A percentile compares a stretch with the other conserved stretches of the same genome.
These are phyloP conservation scores for Xerocomus nothofagi DNA, from an alignment of 1,284 basidiomycete species.

Conservation along the genomic window DNA sequence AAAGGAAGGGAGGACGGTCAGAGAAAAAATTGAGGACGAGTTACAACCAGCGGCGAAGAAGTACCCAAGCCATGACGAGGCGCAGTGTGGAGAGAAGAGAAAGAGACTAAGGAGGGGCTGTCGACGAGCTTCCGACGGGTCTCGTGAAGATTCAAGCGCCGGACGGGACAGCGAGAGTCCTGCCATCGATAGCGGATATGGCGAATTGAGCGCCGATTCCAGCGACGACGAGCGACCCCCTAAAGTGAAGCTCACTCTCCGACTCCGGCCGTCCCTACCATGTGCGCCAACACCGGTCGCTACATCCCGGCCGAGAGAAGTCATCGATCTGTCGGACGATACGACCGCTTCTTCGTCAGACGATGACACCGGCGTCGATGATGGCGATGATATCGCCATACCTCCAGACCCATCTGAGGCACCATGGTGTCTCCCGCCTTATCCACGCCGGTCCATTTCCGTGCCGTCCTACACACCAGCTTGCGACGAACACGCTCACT, in stretches of 20 bases:
- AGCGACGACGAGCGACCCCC: slow-evolving; percentile 52
- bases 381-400: slow-evolving; percentile 34
- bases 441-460: slow-evolving; percentile 51
- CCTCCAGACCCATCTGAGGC: slow-evolving; percentile 22
- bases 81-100: slow-evolving; percentile 65
- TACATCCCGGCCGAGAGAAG: slow-evolving; percentile 28
- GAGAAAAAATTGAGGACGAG: slow-evolving; percentile 7
- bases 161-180: slow-evolving; percentile 23
- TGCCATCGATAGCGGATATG: slow-evolving; percentile 36
- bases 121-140: slow-evolving; percentile 29
- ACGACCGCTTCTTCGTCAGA: slow-evolving; percentile 33
- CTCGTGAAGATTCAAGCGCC: slow-evolving; percentile 8
- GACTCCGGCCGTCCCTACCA: slow-evolving; percentile 46
- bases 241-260: slow-evolving; percentile 65
- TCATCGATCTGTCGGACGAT: slow-evolving; percentile 46
- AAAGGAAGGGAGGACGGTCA: slow-evolving; percentile 45
- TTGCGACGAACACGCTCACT: slow-evolving; percentile 37
- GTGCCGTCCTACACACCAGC: slow-evolving; percentile 54
- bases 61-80: slow-evolving; percentile 40
- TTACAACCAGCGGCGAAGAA: slow-evolving; percentile 35
- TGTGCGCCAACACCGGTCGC: slow-evolving; percentile 23
- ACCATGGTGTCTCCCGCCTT: slow-evolving; percentile 38
- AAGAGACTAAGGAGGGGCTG: slow-evolving; percentile 60
- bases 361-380: slow-evolving; percentile 23
- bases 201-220: slow-evolving; percentile 31